Evolutionary conservation across 495 filamentous ascomycete species (phyloP).

Genomic region (Terfezia claveryi): DNA sequence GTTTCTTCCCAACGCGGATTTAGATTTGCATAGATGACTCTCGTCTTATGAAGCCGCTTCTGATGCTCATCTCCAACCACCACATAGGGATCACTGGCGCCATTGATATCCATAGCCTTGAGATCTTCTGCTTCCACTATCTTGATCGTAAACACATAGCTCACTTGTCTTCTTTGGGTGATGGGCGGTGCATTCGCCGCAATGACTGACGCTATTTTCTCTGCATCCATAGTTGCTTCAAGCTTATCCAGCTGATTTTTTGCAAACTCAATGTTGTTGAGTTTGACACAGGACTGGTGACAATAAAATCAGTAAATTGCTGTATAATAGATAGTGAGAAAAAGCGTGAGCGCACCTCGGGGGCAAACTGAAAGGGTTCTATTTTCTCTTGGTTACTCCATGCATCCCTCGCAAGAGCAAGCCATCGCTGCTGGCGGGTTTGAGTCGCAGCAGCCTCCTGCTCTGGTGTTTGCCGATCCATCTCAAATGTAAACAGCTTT

Average conservation of each 20-base stretch:
- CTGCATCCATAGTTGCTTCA: slow-evolving; percentile 77
- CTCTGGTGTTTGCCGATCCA: slow-evolving; percentile 74
- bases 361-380: slow-evolving; percentile 93
- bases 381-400: slow-evolving; percentile 85
- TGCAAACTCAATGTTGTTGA: slow-evolving; percentile 94
- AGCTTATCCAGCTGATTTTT: slow-evolving; percentile 75
- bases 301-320: slow-evolving; percentile 7
- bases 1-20: slow-evolving; percentile 97
- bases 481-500: slow-evolving; percentile 66
- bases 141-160: slow-evolving; percentile 95
- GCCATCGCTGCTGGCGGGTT: slow-evolving; percentile 72
- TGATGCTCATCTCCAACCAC: slow-evolving; percentile 95
- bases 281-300: slow-evolving; percentile 71
- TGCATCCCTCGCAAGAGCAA: slow-evolving; percentile 85
- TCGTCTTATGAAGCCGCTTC: slow-evolving; percentile 87
- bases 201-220: slow-evolving; percentile 70
- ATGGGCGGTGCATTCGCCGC: slow-evolving; percentile 33
- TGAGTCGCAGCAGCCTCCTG: slow-evolving; percentile 57
- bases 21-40: slow-evolving; percentile 72
- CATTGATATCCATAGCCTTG: slow-evolving; percentile 89
- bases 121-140: slow-evolving; percentile 97
- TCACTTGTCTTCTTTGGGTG: slow-evolving; percentile 23
- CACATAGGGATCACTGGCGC: slow-evolving; percentile 89
- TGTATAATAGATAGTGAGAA: neutral
- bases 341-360: slow-evolving; percentile 39